These are phyloP conservation scores for Sporobolomyces pararoseus DNA, from an alignment of 768 basidiomycete species.

Conservation along the genomic window DNA sequence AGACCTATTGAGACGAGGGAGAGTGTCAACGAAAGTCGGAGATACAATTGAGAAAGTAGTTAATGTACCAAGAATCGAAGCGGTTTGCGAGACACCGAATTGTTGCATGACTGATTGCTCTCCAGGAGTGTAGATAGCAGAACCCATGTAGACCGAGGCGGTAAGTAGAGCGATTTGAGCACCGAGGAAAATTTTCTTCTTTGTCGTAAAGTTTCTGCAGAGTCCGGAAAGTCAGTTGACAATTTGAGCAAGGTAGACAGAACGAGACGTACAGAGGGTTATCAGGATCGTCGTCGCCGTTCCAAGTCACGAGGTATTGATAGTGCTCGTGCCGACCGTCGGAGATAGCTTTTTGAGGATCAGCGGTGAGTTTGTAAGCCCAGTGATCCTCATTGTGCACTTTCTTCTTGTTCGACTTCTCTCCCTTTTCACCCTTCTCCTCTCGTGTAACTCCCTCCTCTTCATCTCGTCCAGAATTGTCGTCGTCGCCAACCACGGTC, in stretches of 20 bases:
- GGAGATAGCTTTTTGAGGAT: slow-evolving; percentile 22
- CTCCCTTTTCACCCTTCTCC: neutral
- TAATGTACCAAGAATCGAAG: slow-evolving; percentile 45
- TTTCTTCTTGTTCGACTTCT: slow-evolving; percentile 4
- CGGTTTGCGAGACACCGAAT: slow-evolving; percentile 38
- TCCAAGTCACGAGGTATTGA: slow-evolving; percentile 34
- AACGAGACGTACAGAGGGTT: slow-evolving; percentile 22
- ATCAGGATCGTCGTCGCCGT: slow-evolving; percentile 30
- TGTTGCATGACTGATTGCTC: slow-evolving; percentile 29
- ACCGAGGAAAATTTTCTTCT: slow-evolving; percentile 19
- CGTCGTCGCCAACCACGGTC: neutral
- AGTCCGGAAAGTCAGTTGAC: no score
- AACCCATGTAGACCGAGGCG: slow-evolving; percentile 46
- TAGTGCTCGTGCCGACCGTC: slow-evolving; percentile 26
- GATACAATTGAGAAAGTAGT: neutral
- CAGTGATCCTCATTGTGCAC: slow-evolving; percentile 9
- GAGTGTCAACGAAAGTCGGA: neutral
- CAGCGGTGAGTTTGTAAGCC: slow-evolving; percentile 23
- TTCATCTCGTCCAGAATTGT: slow-evolving; percentile 1
- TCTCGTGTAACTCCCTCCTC: neutral
- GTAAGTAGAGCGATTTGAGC: slow-evolving; percentile 30
- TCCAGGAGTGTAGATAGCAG: slow-evolving; percentile 32
- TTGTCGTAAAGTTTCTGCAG: slow-evolving; percentile 27
- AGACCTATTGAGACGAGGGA: slow-evolving; percentile 36
- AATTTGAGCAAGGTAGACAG: neutral